These are phyloP conservation scores for Lachnum nothofagi DNA, from an alignment of 2,329 filamentous ascomycete species.

Conservation along the genomic window DNA sequence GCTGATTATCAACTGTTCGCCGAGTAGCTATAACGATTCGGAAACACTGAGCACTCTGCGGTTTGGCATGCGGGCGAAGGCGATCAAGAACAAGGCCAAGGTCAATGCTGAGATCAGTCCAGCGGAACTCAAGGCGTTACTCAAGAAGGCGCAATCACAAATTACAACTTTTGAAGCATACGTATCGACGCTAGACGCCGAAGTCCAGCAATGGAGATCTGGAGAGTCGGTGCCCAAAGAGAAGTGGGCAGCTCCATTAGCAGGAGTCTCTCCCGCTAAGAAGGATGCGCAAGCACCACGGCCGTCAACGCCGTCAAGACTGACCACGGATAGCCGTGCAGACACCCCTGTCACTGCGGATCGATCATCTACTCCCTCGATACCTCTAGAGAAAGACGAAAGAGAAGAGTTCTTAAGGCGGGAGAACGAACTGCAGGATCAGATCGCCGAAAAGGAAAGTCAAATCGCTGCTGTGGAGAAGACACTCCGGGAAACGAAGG, in stretches of 20 bases:
- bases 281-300: constrained; percentile 43
- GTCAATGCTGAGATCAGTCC: constrained; percentile 97
- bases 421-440: constrained; percentile 96
- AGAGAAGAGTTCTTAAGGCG: constrained; percentile 90
- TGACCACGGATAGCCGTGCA: constrained; percentile 52
- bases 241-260: constrained; percentile 69
- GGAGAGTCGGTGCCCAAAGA: constrained; percentile 88
- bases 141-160: constrained; percentile 88
- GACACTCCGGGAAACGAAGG: constrained; percentile 72
- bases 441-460: constrained; percentile 87
- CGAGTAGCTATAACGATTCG: constrained; percentile 93
- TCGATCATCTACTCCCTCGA: constrained; percentile 77
- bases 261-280: constrained; percentile 49
- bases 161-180: constrained; percentile 85
- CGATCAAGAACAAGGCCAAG: constrained; percentile 99
- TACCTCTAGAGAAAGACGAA: constrained; percentile 91
- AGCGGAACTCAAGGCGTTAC: constrained; percentile 83
- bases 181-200: constrained; percentile 74
- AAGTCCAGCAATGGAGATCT: constrained; percentile 80
- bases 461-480: constrained; percentile 75
- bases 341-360: constrained; percentile 68
- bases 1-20: constrained; percentile 98
- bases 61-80: constrained; percentile 94
- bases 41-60: constrained; percentile 89
- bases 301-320: constrained; percentile 56